A percentile compares a stretch with the other conserved stretches of the same genome.
Conservation (phyloP, 371 early-diverging fungal species). For the Haplosporangium sp. region DNA sequence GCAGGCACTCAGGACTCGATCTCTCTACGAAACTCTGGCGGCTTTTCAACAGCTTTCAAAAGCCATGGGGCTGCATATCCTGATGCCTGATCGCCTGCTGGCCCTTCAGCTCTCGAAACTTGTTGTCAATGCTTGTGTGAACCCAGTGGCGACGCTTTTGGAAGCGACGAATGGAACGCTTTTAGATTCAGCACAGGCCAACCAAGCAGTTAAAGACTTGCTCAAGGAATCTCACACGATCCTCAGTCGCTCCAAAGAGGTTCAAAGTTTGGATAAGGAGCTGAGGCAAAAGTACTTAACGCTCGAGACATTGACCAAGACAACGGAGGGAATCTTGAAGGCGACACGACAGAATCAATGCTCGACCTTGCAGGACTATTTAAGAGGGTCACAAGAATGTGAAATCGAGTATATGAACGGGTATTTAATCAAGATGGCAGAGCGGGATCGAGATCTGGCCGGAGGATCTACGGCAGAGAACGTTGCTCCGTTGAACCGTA, state of each 20-base stretch:
- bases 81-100: conserved; percentile 32
- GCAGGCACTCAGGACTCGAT: conserved; percentile 21
- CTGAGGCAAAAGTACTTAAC: conserved; percentile 25
- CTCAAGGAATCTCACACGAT: conserved; percentile 32
- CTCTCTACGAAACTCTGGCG: conserved; percentile 32
- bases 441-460: conserved; percentile 6
- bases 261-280: conserved; percentile 4
- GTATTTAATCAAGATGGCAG: conserved; percentile 44
- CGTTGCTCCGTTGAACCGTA: conserved; percentile 29
- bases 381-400: conserved; percentile 32
- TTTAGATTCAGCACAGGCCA: conserved; percentile 11
- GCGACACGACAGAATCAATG: conserved; percentile 32
- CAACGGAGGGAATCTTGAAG: conserved; percentile 26
- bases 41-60: conserved; percentile 19
- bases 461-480: background rate
- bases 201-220: conserved; percentile 32
- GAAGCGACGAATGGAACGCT: conserved; percentile 30
- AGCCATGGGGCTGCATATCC: conserved; percentile 21
- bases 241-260: conserved; percentile 28
- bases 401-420: conserved; percentile 55
- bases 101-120: conserved; percentile 44
- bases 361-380: conserved; percentile 45
- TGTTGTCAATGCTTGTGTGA: conserved; percentile 46
- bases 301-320: conserved; percentile 36
- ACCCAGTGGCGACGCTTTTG: conserved; percentile 40